These are phyloP conservation scores for Populus trichocarpa DNA, from an alignment of 441 rosid species.

Conservation along the genomic window DNA sequence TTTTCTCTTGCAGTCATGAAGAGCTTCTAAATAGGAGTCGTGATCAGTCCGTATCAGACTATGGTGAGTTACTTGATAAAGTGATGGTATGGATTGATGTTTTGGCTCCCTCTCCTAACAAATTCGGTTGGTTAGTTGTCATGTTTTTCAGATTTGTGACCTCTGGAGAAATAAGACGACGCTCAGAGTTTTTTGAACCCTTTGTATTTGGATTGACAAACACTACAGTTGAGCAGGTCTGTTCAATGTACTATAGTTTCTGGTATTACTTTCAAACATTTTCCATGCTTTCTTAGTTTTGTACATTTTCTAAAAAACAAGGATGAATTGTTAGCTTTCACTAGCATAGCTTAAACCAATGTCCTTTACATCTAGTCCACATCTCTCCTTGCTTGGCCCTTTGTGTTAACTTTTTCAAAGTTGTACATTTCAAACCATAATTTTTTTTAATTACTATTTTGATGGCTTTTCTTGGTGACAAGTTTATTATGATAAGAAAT, in stretches of 20 bases:
- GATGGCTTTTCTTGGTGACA: neutral
- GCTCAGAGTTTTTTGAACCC: constrained; percentile 86
- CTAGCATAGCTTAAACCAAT: no score
- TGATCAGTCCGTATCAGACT: constrained; percentile 88
- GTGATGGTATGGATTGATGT: constrained; percentile 8
- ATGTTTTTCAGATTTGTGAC: constrained; percentile 99
- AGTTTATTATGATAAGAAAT: neutral
- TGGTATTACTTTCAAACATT: neutral
- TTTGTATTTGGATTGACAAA: constrained; percentile 76
- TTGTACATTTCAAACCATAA: neutral
- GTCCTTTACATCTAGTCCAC: no score
- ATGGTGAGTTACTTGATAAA: constrained; percentile 50
- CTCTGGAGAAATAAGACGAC: constrained; percentile 83
- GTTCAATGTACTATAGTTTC: constrained; percentile 15
- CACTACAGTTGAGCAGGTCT: constrained; percentile 88
- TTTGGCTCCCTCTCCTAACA: constrained; percentile 31
- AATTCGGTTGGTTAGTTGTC: constrained; percentile 60
- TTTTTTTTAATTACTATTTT: neutral
- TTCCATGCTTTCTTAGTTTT: neutral
- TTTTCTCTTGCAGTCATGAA: constrained; percentile 47
- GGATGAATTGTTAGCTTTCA: neutral
- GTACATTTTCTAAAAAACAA: neutral
- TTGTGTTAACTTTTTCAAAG: neutral
- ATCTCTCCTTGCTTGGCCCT: neutral
- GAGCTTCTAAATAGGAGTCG: constrained; percentile 79